Evolutionary conservation across 2,329 filamentous ascomycete genomes (phyloP).

Genomic region (Pestalotiopsis sp.): DNA sequence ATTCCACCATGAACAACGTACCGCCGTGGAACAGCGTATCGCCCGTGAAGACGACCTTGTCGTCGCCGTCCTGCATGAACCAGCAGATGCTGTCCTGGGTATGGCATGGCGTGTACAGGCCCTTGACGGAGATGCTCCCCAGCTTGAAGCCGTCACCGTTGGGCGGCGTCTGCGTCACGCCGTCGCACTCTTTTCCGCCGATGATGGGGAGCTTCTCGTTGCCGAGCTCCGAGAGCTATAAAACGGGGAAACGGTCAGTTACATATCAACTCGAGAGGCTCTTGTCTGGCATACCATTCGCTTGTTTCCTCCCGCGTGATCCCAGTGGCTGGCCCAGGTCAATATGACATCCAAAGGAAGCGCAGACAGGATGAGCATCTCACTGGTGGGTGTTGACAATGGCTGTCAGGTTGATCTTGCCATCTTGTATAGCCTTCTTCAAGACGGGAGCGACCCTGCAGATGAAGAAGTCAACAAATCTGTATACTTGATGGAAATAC

Average conservation of each 20-base stretch:
- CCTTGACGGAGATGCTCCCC: slow-evolving; percentile 80
- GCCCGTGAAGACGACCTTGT: slow-evolving; percentile 86
- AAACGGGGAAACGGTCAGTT: background rate
- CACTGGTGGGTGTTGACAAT: slow-evolving; percentile 99
- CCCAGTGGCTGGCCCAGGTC: slow-evolving; percentile 71
- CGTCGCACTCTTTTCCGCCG: slow-evolving; percentile 83
- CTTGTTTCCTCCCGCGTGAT: slow-evolving; percentile 91
- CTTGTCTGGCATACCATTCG: slow-evolving; percentile 64
- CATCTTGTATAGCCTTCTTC: slow-evolving; percentile 70
- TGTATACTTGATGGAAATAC: background rate
- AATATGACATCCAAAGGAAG: background rate
- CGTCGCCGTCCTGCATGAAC: slow-evolving; percentile 78
- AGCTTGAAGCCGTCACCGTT: slow-evolving; percentile 81
- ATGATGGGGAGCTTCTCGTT: slow-evolving; percentile 74
- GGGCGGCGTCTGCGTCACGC: slow-evolving; percentile 75
- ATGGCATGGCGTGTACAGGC: slow-evolving; percentile 95
- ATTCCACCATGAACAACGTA: slow-evolving; percentile 38
- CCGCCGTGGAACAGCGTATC: slow-evolving; percentile 95
- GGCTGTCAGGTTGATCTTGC: slow-evolving; percentile 79
- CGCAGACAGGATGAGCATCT: slow-evolving; percentile 35
- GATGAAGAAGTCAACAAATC: slow-evolving; percentile 10
- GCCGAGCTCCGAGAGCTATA: slow-evolving; percentile 45
- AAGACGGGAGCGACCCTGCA: slow-evolving; percentile 64
- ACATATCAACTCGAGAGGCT: too few species aligned
- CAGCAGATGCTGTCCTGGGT: slow-evolving; percentile 99